These are phyloP conservation scores for Aspergillus olivimuriae DNA, from an alignment of 495 filamentous ascomycete species.

Conservation along the genomic window DNA sequence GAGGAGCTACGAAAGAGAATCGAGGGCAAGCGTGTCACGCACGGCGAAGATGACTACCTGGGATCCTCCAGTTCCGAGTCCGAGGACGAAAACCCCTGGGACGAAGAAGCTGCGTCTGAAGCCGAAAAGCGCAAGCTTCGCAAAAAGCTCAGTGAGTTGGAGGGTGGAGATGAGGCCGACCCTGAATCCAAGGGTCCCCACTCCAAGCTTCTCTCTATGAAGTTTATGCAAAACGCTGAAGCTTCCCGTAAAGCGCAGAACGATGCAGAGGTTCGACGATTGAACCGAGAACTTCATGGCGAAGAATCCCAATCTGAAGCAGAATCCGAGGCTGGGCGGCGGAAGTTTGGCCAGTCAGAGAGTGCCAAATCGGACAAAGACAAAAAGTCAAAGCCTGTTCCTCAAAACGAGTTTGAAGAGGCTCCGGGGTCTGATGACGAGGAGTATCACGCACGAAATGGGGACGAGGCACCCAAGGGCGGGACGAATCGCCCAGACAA, in stretches of 20 bases:
- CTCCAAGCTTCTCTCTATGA: slow-evolving; percentile 62
- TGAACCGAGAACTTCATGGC: slow-evolving; percentile 64
- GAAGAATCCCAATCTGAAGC: slow-evolving; percentile 52
- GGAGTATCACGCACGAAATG: slow-evolving; percentile 13
- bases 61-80: slow-evolving; percentile 46
- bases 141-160: slow-evolving; percentile 53
- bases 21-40: slow-evolving; percentile 61
- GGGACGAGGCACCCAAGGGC: slow-evolving; percentile 22
- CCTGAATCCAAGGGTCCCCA: slow-evolving; percentile 32
- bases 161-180: slow-evolving; percentile 34
- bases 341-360: slow-evolving; percentile 53
- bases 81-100: slow-evolving; percentile 51
- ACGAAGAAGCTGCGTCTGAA: slow-evolving; percentile 50
- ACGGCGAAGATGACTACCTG: slow-evolving; percentile 42
- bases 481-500: slow-evolving; percentile 18
- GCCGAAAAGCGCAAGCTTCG: slow-evolving; percentile 45
- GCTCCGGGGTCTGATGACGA: slow-evolving; percentile 48
- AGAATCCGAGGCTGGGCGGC: slow-evolving; percentile 54
- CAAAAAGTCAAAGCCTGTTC: slow-evolving; percentile 13
- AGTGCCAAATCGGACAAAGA: slow-evolving; percentile 18
- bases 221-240: slow-evolving; percentile 90
- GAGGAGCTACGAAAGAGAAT: slow-evolving; percentile 81
- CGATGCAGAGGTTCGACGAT: slow-evolving; percentile 67
- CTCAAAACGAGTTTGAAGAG: slow-evolving; percentile 57
- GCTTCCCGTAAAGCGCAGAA: slow-evolving; percentile 69